phyloP scores from a whole-genome alignment of 1,139 yeast genomes.

The Yamadazyma epiphylla region DNA sequence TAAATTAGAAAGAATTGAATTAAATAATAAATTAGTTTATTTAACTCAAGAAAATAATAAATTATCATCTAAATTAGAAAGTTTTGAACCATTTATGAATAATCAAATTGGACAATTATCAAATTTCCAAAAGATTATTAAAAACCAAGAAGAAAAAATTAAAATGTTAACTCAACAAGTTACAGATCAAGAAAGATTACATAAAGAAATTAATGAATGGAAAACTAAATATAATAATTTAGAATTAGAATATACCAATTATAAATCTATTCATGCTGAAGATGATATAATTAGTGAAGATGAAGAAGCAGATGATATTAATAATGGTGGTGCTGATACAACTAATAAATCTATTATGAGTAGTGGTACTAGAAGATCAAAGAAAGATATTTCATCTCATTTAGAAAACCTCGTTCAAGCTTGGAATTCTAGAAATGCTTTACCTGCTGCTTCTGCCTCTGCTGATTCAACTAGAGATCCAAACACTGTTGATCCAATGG shows the following conservation, averaged over 20 bases:
- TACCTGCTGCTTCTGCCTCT: constrained; percentile 6
- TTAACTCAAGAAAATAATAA: constrained; percentile 44
- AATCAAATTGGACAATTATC: constrained; percentile 53
- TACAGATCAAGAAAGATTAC: constrained; percentile 41
- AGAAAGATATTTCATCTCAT: constrained; percentile 35
- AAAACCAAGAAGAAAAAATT: constrained; percentile 50
- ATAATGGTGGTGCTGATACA: constrained; percentile 11
- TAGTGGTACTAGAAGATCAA: constrained; percentile 21
- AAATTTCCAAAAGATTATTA: constrained; percentile 51
- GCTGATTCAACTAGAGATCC: constrained; percentile 8
- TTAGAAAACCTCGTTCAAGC: constrained; percentile 36
- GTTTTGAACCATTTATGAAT: constrained; percentile 54
- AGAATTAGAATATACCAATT: constrained; percentile 42
- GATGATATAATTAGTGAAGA: constrained; percentile 28
- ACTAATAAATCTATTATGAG: constrained; percentile 26
- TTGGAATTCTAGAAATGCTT: constrained; percentile 23
- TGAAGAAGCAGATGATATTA: constrained; percentile 21
- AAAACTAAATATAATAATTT: constrained; percentile 43
- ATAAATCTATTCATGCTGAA: constrained; percentile 33
- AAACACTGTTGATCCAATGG: constrained; percentile 23
- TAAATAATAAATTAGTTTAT: constrained; percentile 43
- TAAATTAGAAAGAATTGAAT: constrained; percentile 40
- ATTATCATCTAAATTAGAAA: constrained; percentile 36
- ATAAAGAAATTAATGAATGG: constrained; percentile 47
- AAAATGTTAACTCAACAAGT: constrained; percentile 37